These are phyloP conservation scores for Mortierella sp. DNA, from an alignment of 371 early-diverging fungal species.

Conservation along the genomic window DNA sequence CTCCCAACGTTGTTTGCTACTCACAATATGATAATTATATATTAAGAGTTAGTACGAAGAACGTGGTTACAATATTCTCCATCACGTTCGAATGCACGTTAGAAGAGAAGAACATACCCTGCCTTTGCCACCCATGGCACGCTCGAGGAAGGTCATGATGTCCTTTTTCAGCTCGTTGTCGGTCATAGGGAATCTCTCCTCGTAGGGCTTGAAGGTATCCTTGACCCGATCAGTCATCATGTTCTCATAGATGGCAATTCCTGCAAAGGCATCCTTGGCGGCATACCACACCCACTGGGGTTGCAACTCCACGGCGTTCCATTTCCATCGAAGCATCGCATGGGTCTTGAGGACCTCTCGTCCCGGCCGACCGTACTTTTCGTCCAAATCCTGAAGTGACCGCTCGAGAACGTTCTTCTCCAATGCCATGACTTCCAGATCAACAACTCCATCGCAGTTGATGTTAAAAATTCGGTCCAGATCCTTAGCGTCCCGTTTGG, in stretches of 20 bases:
- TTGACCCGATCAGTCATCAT: constrained; percentile 21
- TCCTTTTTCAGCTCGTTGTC: constrained; percentile 22
- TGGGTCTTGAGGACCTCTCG: constrained; percentile 48
- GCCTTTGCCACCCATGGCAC: constrained; percentile 20
- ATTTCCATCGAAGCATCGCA: constrained; percentile 39
- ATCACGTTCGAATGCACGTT: background rate
- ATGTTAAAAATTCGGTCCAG: constrained; percentile 22
- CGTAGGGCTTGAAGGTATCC: constrained; percentile 26
- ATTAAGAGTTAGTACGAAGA: background rate
- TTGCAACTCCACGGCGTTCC: constrained; percentile 24
- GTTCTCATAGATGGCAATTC: constrained; percentile 45
- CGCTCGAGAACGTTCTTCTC: constrained; percentile 8
- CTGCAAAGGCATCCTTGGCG: constrained; percentile 55
- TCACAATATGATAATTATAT: background rate
- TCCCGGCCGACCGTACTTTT: constrained; percentile 42
- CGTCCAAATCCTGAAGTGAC: constrained; percentile 38
- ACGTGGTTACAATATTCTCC: background rate
- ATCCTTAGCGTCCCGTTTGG: constrained; percentile 24
- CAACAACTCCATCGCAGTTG: constrained; percentile 32
- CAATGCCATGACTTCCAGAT: constrained; percentile 30
- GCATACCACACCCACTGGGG: constrained; percentile 50
- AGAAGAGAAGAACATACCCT: constrained; percentile 22
- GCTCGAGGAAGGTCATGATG: constrained; percentile 12
- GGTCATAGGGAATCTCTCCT: constrained; percentile 31
- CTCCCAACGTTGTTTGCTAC: constrained; percentile 14